Evolutionary conservation across 2,329 filamentous ascomycete species (phyloP), one percentile per base, ranked within the genome.

Genomic region (Diaporthe eres): DNA sequence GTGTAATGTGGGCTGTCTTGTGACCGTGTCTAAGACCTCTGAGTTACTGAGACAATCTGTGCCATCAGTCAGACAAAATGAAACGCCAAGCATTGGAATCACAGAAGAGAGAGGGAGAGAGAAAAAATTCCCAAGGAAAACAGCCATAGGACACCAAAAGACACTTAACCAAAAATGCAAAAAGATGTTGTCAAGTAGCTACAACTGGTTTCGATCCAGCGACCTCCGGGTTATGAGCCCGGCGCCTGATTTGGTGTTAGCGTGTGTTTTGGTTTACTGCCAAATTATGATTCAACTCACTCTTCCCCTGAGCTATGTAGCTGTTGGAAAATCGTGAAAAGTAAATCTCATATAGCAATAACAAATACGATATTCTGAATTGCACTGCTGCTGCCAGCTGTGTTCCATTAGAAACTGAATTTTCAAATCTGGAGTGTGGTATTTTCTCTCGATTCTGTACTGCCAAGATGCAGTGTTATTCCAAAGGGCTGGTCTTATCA

Each of bases 161-260:
- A 57, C 17, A 15, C 8, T 44, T 42, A 10, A 42, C 4, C 19
- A 67, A 57, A 70, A 53, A 70, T n/a, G 15, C 1, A 49, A 57
- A 55, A 39, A 44, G 6, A 15, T 2, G 17, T 9, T 2, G 0
- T 8, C 0, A 28, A 51, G 28, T 77, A 77, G 75, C 75, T 77
- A 75, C 68, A 71, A 63, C 71, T 75, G 73, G 75, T 77, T 77
- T 77, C 75, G 75, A 77, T 77, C 75, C 73, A 75, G 71, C 51
- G 75, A 49, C 75, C 75, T 77, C 75, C 75, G 75, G 75, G 75
- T 77, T 77, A 77, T 77, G 75, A 77, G 75, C 75, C 75, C 75
- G 75, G 75, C 75, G 75, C 53, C 53, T 55, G 25, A 0, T 31
- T 31, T 17, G 25, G 3, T 31, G 25, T 55, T 55, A 55, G 53